A percentile compares a stretch with the other conserved stretches of the same genome.
Conservation (phyloP, 805 yeast genomes). For the Metschnikowia reukaufii region DNA sequence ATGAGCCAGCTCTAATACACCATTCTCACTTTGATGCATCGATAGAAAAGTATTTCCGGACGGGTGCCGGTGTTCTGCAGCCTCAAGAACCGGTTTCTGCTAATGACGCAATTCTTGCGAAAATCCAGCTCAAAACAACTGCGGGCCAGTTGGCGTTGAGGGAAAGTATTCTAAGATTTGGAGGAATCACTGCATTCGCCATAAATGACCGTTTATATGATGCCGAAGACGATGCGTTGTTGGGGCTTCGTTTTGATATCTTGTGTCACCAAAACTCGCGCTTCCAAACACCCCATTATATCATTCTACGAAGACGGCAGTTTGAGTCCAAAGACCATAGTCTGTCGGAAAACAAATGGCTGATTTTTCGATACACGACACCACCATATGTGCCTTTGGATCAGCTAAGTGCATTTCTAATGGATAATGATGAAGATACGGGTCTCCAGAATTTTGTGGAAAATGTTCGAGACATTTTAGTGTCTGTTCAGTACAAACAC, state of each 20-base stretch:
- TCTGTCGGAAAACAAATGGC: constrained; percentile 22
- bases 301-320: constrained; percentile 33
- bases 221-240: constrained; percentile 25
- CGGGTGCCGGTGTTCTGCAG: neutral
- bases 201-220: constrained; percentile 38
- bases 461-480: constrained; percentile 24
- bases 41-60: constrained; percentile 17
- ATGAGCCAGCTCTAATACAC: constrained; percentile 19
- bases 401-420: constrained; percentile 17
- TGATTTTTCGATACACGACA: constrained; percentile 36
- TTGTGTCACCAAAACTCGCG: constrained; percentile 24
- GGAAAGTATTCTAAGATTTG: constrained; percentile 50
- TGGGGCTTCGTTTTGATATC: constrained; percentile 55
- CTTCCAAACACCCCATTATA: constrained; percentile 47
- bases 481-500: constrained; percentile 31
- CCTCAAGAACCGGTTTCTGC: neutral
- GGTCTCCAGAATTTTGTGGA: constrained; percentile 25
- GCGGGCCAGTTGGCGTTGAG: constrained; percentile 22
- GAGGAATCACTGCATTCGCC: constrained; percentile 53
- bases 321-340: neutral
- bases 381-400: constrained; percentile 33
- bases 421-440: constrained; percentile 14
- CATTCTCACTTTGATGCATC: constrained; percentile 20
- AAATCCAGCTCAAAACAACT: constrained; percentile 13
- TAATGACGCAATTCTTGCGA: constrained; percentile 11